These are phyloP conservation scores for Fraxinus xanthoxyloides DNA, from an alignment of 305 asterid species.

Conservation along the genomic window DNA sequence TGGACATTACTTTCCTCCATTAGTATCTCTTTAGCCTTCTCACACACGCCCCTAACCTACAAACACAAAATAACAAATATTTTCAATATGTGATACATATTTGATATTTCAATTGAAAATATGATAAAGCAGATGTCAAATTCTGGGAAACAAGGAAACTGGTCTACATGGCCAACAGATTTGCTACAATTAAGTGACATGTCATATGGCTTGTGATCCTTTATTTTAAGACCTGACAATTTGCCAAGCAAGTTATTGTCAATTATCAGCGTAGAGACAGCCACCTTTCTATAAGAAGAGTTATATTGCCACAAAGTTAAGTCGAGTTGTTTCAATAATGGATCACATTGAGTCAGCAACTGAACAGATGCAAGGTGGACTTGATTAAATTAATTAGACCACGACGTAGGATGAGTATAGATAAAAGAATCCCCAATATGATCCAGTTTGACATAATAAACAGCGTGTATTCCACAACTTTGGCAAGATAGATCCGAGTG, in stretches of 20 bases:
- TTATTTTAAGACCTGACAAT: not conserved
- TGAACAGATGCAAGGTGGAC: not conserved
- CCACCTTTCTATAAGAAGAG: not conserved
- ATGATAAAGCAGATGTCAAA: not conserved
- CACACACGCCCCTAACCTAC: conserved; percentile 82
- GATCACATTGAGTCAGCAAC: not conserved
- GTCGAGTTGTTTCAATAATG: not conserved
- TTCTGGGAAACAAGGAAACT: not conserved
- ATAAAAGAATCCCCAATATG: not conserved
- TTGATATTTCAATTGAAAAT: not conserved
- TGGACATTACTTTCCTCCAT: conserved; percentile 96
- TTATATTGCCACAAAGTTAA: not conserved
- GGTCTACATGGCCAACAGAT: conserved; percentile 10
- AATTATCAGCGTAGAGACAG: not conserved
- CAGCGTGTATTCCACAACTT: not conserved
- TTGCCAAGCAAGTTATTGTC: not conserved
- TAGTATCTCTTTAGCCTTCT: conserved; percentile 93
- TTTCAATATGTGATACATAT: conserved; percentile 5
- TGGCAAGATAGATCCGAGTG: not conserved
- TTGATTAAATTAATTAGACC: not conserved
- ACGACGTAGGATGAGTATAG: not conserved
- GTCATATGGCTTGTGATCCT: not conserved
- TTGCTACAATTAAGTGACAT: conserved; percentile 8
- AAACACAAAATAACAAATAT: conserved; percentile 24
- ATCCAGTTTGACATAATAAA: not conserved